These are phyloP conservation scores for Jacaranda copaia DNA, from an alignment of 257 asterid species.

Conservation along the genomic window DNA sequence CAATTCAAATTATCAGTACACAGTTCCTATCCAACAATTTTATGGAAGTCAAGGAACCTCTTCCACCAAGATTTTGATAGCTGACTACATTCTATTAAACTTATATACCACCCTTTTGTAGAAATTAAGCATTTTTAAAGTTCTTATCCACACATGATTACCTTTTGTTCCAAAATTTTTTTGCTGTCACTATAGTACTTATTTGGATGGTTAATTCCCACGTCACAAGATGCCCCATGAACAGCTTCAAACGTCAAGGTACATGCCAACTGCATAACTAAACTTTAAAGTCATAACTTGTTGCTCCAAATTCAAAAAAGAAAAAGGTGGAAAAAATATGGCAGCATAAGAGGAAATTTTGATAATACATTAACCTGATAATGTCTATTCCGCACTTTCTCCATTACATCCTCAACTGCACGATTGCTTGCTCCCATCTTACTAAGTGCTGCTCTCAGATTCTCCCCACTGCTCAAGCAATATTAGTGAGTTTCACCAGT, in stretches of 20 bases:
- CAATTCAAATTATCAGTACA: not conserved
- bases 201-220: constrained; percentile 95
- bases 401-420: constrained; percentile 78
- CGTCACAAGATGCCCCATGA: constrained; percentile 81
- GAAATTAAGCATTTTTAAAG: not conserved
- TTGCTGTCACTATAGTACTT: constrained; percentile 87
- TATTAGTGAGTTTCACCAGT: constrained; percentile 27
- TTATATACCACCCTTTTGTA: not conserved
- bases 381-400: constrained; percentile 79
- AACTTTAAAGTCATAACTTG: constrained; percentile 31
- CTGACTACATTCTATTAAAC: constrained; percentile 17
- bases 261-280: constrained; percentile 79
- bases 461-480: constrained; percentile 77
- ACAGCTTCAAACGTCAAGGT: constrained; percentile 96
- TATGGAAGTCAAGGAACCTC: not conserved
- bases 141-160: constrained; percentile 19
- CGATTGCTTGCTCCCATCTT: constrained; percentile 85
- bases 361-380: constrained; percentile 69
- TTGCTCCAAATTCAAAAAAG: not conserved
- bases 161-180: constrained; percentile 65
- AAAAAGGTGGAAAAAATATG: constrained; percentile 16
- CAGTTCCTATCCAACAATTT: not conserved
- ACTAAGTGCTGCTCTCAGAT: constrained; percentile 86
- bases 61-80: not conserved
- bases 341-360: constrained; percentile 1